These are phyloP conservation scores for Asterionellopsis glacialis DNA, from an alignment of 108 stramenopile genomes.

Conservation along the genomic window DNA sequence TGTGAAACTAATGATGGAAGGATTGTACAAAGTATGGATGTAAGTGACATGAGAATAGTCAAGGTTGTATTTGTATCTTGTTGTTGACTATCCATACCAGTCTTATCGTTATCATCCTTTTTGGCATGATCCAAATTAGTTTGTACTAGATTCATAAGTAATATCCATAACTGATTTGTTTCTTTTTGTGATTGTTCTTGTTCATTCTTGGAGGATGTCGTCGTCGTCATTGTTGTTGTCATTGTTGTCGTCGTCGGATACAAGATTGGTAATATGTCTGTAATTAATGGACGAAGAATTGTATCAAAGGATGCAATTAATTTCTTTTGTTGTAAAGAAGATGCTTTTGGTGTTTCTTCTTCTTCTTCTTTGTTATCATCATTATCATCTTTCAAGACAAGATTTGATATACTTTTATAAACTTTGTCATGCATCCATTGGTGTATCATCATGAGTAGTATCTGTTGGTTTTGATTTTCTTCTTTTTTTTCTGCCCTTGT, in stretches of 20 bases:
- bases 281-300: conserved; percentile 4
- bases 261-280: conserved; percentile 11
- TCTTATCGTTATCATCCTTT: neutral
- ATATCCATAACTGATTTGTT: neutral
- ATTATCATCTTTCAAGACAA: too few species aligned
- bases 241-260: conserved; percentile 2
- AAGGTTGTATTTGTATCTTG: neutral
- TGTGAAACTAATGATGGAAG: conserved; percentile 39
- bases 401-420: too few species aligned
- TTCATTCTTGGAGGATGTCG: too few species aligned
- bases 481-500: too few species aligned
- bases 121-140: neutral
- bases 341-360: too few species aligned
- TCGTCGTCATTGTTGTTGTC: too few species aligned
- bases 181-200: neutral
- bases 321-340: too few species aligned
- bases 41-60: conserved; percentile 31
- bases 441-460: too few species aligned
- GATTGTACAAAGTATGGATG: conserved; percentile 50
- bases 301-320: neutral
- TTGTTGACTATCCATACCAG: neutral
- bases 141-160: neutral
- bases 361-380: too few species aligned
- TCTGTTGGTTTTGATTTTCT: too few species aligned
- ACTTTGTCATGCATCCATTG: too few species aligned